Percentiles rank a stretch among this genome's conserved stretches.
Evolutionary conservation across 345 rosid genomes (phyloP).

Genomic region (Erodium maritimum): DNA sequence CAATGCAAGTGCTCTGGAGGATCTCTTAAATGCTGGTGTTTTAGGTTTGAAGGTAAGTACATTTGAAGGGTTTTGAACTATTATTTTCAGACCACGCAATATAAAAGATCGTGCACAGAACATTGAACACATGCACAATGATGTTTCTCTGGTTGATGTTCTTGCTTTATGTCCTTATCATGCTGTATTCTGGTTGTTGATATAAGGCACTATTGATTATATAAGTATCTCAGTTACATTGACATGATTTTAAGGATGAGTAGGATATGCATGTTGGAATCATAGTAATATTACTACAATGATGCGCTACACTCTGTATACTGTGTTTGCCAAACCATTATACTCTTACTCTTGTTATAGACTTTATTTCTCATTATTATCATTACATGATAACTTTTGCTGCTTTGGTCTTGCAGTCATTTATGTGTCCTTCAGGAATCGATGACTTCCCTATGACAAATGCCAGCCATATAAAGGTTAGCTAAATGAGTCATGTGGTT

Average conservation of each 20-base stretch:
- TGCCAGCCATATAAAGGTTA: slow-evolving; percentile 72
- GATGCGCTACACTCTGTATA: background rate
- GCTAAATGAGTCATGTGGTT: background rate
- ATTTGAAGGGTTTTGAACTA: slow-evolving; percentile 1
- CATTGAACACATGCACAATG: too few species aligned
- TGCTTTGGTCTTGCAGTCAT: slow-evolving; percentile 45
- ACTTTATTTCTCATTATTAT: background rate
- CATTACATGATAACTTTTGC: slow-evolving; percentile 8
- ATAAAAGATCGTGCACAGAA: too few species aligned
- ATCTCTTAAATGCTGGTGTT: slow-evolving; percentile 72
- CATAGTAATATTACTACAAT: background rate
- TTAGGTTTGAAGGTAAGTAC: slow-evolving; percentile 88
- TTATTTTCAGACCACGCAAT: background rate
- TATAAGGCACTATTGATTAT: background rate
- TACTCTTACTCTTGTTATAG: background rate
- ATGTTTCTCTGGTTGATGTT: too few species aligned
- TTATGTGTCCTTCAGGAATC: slow-evolving; percentile 98
- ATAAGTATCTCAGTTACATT: background rate
- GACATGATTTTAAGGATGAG: background rate
- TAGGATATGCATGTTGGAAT: background rate
- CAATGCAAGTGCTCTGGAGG: slow-evolving; percentile 49
- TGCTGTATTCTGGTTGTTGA: background rate
- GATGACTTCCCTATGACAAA: slow-evolving; percentile 94
- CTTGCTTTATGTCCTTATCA: background rate
- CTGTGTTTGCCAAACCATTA: background rate